phyloP scores from a whole-genome alignment of 805 yeast genomes.

The Kodamaea neixiangensis region DNA sequence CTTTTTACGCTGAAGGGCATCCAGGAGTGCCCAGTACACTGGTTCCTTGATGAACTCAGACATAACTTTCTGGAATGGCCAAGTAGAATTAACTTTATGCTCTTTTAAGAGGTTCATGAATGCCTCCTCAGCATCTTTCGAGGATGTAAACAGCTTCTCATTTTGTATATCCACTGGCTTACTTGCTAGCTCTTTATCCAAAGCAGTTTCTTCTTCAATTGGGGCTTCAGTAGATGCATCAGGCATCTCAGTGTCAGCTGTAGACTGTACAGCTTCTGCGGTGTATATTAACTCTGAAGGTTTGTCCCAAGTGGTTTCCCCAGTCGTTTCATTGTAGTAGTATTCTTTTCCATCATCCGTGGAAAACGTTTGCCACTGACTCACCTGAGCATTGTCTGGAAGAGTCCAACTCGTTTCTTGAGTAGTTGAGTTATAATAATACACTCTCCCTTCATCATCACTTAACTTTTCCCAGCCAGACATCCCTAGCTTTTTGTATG shows the following conservation, averaged over 20 bases:
- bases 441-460: slow-evolving; percentile 66
- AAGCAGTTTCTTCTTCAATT: slow-evolving; percentile 15
- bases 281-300: slow-evolving; percentile 46
- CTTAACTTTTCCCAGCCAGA: slow-evolving; percentile 61
- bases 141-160: slow-evolving; percentile 14
- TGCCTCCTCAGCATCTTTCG: slow-evolving; percentile 41
- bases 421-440: slow-evolving; percentile 68
- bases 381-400: slow-evolving; percentile 45
- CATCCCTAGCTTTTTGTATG: not conserved
- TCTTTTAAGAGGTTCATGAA: slow-evolving; percentile 57
- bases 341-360: slow-evolving; percentile 62
- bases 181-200: slow-evolving; percentile 22
- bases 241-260: slow-evolving; percentile 9
- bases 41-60: slow-evolving; percentile 56
- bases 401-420: slow-evolving; percentile 80
- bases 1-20: slow-evolving; percentile 59
- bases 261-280: not conserved
- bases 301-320: slow-evolving; percentile 78
- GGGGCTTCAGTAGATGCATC: slow-evolving; percentile 8
- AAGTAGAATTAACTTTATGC: slow-evolving; percentile 63
- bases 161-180: slow-evolving; percentile 26
- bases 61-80: slow-evolving; percentile 74
- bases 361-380: slow-evolving; percentile 43
- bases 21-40: slow-evolving; percentile 66
- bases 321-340: slow-evolving; percentile 65